Conservation (phyloP, 345 rosid genomes). For the Murraya koenigii region DNA sequence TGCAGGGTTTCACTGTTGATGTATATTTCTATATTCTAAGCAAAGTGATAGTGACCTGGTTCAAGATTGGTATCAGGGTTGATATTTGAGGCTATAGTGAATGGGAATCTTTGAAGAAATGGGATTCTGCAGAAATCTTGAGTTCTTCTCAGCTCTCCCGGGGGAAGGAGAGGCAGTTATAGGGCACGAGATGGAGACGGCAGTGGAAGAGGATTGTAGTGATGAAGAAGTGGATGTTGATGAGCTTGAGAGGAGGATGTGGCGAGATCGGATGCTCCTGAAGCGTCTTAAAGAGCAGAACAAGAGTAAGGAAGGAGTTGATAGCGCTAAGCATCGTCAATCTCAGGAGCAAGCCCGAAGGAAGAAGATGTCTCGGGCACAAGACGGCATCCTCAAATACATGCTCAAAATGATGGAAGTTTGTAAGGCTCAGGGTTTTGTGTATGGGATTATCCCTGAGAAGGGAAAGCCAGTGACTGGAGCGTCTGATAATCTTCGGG, state of each 20-base stretch:
- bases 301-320: conserved; percentile 46
- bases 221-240: conserved; percentile 70
- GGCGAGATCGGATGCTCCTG: conserved; percentile 67
- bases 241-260: conserved; percentile 78
- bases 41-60: not conserved
- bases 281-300: conserved; percentile 60
- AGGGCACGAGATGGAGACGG: conserved; percentile 41
- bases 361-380: conserved; percentile 90
- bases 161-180: conserved; percentile 39
- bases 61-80: not conserved
- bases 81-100: not conserved
- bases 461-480: conserved; percentile 86
- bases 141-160: conserved; percentile 38
- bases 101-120: conserved; percentile 59
- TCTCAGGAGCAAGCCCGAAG: conserved; percentile 81
- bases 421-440: conserved; percentile 86
- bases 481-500: conserved; percentile 77
- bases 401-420: conserved; percentile 94
- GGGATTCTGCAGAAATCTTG: conserved; percentile 55
- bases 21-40: not conserved
- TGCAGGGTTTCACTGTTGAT: conserved; percentile 2
- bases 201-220: conserved; percentile 52
- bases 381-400: conserved; percentile 74
- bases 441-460: conserved; percentile 84
- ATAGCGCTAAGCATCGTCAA: conserved; percentile 53